These are phyloP conservation scores for Hirschfeldia incana DNA, from an alignment of 345 rosid genomes.

Conservation along the genomic window DNA sequence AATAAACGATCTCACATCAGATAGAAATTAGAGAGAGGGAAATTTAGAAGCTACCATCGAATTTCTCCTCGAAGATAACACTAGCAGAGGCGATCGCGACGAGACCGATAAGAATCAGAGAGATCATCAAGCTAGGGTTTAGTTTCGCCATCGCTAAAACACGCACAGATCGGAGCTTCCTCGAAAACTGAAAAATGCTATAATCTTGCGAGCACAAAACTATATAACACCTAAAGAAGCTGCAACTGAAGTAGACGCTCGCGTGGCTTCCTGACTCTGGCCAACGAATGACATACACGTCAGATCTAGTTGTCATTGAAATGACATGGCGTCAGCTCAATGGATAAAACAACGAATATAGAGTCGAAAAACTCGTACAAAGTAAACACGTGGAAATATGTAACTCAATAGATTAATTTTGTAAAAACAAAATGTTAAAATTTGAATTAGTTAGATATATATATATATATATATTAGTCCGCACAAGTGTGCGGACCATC, in stretches of 20 bases:
- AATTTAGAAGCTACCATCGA: slow-evolving; percentile 63
- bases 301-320: slow-evolving; percentile 33
- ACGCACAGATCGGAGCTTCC: slow-evolving; percentile 31
- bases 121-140: slow-evolving; percentile 38
- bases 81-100: slow-evolving; percentile 58
- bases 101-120: slow-evolving; percentile 43
- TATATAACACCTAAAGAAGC: slow-evolving; percentile 1
- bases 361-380: neutral
- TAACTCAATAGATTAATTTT: too few relatives aligned
- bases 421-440: too few relatives aligned
- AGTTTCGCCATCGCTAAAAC: slow-evolving; percentile 46
- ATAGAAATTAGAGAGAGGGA: neutral
- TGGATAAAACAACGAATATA: slow-evolving; percentile 36
- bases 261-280: neutral
- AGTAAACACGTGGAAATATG: too few relatives aligned
- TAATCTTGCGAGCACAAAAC: neutral
- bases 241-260: slow-evolving; percentile 22
- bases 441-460: too few relatives aligned
- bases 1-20: neutral
- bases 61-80: slow-evolving; percentile 88
- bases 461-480: too few relatives aligned
- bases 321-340: slow-evolving; percentile 45
- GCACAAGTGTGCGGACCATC: too few relatives aligned
- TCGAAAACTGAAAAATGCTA: neutral
- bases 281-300: slow-evolving; percentile 36